Conservation (phyloP, 2,329 filamentous ascomycete species). For the Tolypocladium album region DNA sequence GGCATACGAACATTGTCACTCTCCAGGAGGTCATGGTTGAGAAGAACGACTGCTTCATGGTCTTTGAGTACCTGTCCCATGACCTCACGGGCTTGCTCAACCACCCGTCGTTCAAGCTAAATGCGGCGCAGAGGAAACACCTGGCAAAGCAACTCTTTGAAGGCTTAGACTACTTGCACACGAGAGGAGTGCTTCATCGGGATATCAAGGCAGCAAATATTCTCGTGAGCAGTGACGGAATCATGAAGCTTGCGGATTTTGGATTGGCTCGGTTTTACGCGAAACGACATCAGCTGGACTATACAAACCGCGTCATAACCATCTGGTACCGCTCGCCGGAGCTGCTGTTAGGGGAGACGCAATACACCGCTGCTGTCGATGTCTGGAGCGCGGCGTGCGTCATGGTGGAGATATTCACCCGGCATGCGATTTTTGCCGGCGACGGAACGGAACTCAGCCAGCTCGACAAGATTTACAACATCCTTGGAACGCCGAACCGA, state of each 20-base stretch:
- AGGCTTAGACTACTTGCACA: constrained; percentile 86
- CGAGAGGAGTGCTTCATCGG: constrained; percentile 84
- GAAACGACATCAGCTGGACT: constrained; percentile 83
- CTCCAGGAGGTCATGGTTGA: constrained; percentile 95
- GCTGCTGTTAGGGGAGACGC: constrained; percentile 79
- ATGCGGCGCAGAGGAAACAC: constrained; percentile 81
- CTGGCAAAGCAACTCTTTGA: constrained; percentile 88
- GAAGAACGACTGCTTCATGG: constrained; percentile 98
- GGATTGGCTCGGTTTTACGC: constrained; percentile 93
- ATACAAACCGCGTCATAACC: constrained; percentile 96
- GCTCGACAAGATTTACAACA: constrained; percentile 89
- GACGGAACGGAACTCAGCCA: constrained; percentile 95
- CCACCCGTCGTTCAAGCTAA: constrained; percentile 81
- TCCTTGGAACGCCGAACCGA: constrained; percentile 79
- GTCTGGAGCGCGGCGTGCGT: constrained; percentile 98
- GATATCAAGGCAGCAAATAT: constrained; percentile 99
- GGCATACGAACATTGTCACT: constrained; percentile 72
- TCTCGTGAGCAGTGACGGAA: constrained; percentile 77
- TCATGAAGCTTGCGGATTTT: constrained; percentile 91
- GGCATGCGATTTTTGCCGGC: constrained; percentile 87
- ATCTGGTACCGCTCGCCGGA: constrained; percentile 96
- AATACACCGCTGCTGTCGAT: constrained; percentile 82
- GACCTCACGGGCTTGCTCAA: constrained; percentile 92
- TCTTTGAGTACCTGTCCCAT: constrained; percentile 95
- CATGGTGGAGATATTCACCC: constrained; percentile 90